These are phyloP conservation scores for Pulveroboletus ravenelii DNA, from an alignment of 768 basidiomycete species.

Conservation along the genomic window DNA sequence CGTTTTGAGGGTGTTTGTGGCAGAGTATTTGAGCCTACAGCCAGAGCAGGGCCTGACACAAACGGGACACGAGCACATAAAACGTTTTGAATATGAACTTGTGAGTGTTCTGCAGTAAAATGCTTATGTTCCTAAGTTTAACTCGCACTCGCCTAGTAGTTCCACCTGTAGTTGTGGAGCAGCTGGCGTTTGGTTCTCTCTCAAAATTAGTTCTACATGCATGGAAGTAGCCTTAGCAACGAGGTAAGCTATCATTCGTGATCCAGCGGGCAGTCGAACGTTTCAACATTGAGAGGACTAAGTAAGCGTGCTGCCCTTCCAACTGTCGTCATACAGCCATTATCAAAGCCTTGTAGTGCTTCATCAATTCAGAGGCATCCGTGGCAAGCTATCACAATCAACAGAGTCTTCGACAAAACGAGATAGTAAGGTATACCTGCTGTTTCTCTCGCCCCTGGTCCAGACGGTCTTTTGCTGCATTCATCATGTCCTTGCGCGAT, in stretches of 20 bases:
- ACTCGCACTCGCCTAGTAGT: conserved; percentile 17
- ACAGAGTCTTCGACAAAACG: not conserved
- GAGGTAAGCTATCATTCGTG: not conserved
- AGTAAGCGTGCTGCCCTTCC: conserved; percentile 5
- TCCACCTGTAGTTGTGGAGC: not conserved
- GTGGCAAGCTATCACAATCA: conserved; percentile 28
- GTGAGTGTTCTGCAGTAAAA: conserved; percentile 32
- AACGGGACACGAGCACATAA: conserved; percentile 22
- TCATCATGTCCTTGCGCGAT: conserved; percentile 33
- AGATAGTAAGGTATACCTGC: conserved; percentile 21
- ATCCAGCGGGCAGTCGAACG: not conserved
- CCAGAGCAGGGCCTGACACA: conserved; percentile 40
- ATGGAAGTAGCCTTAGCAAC: not conserved
- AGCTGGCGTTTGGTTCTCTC: not conserved
- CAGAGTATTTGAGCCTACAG: conserved; percentile 79
- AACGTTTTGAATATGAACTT: conserved; percentile 43
- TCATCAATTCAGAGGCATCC: conserved; percentile 38
- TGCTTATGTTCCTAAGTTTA: not conserved
- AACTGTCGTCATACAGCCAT: conserved; percentile 15
- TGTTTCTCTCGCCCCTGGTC: conserved; percentile 38
- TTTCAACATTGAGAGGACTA: not conserved
- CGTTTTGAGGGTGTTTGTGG: conserved; percentile 79
- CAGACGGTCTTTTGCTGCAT: conserved; percentile 29
- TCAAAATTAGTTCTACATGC: not conserved
- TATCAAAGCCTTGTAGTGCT: conserved; percentile 38